Conservation (phyloP, 2,329 filamentous ascomycete genomes). For the Zymoseptoria pseudotritici region DNA sequence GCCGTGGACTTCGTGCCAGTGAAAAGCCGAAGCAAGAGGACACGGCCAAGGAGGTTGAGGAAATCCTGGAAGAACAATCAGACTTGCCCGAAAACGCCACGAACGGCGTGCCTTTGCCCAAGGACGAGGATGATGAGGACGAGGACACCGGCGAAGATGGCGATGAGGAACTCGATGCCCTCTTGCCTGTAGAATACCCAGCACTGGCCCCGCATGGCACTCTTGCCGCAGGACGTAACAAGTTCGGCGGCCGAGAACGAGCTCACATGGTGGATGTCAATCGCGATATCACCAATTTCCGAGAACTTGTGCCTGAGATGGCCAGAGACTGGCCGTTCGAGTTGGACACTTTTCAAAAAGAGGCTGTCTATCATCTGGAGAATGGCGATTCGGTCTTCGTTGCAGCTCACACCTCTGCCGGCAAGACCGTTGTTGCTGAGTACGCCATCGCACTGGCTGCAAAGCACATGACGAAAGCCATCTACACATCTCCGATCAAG, state of each 20-base stretch:
- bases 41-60: constrained; percentile 55
- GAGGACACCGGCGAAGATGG: constrained; percentile 35
- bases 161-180: constrained; percentile 66
- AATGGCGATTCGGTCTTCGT: constrained; percentile 97
- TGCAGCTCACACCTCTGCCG: constrained; percentile 92
- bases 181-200: constrained; percentile 88
- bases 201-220: constrained; percentile 77
- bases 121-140: constrained; percentile 37
- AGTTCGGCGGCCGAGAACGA: constrained; percentile 79
- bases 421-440: constrained; percentile 96
- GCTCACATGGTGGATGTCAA: constrained; percentile 98
- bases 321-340: constrained; percentile 95
- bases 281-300: constrained; percentile 87
- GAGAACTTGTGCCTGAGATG: constrained; percentile 91
- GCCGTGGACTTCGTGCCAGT: constrained; percentile 67
- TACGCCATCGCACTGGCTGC: constrained; percentile 93
- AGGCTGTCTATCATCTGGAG: constrained; percentile 95
- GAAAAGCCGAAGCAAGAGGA: constrained; percentile 48
- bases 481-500: constrained; percentile 98
- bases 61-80: constrained; percentile 48
- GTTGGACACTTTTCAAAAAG: constrained; percentile 95
- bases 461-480: constrained; percentile 99
- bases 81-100: constrained; percentile 35
- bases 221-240: constrained; percentile 62
- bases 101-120: constrained; percentile 28